Evolutionary conservation across 2,329 filamentous ascomycete genomes (phyloP).

Genomic region (Aureobasidium zeae): DNA sequence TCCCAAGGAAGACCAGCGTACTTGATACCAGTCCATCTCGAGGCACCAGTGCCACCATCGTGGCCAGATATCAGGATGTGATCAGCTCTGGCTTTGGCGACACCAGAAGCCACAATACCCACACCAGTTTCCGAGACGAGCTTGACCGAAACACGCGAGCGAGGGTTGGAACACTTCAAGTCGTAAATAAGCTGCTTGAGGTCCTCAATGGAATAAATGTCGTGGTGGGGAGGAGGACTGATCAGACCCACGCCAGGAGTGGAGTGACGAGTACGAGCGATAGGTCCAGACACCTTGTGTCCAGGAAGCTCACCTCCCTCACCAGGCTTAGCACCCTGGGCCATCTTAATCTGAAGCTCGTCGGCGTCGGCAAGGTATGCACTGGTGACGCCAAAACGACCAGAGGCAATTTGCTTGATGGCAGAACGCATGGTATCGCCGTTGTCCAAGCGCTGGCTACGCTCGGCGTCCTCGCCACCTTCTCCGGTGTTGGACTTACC

Average conservation of each 20-base stretch:
- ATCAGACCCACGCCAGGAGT: constrained; percentile 94
- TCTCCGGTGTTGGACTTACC: constrained; percentile 98
- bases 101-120: constrained; percentile 93
- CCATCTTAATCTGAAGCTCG: constrained; percentile 98
- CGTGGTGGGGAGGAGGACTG: constrained; percentile 90
- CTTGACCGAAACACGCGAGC: constrained; percentile 89
- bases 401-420: constrained; percentile 95
- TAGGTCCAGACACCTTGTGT: constrained; percentile 91
- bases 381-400: constrained; percentile 90
- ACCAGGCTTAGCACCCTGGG: constrained; percentile 93
- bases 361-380: constrained; percentile 92
- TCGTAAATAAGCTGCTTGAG: constrained; percentile 97
- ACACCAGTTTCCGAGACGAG: constrained; percentile 96
- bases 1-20: constrained; percentile 97
- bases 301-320: constrained; percentile 95
- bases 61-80: constrained; percentile 96
- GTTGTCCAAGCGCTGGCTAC: constrained; percentile 75
- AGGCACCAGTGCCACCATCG: constrained; percentile 93
- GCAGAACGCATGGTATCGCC: constrained; percentile 95
- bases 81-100: constrained; percentile 93
- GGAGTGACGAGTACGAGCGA: constrained; percentile 89
- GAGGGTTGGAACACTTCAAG: constrained; percentile 89
- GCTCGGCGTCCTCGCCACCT: constrained; percentile 90
- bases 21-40: constrained; percentile 97
- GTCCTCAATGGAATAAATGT: constrained; percentile 98